Evolutionary conservation across 176 grass and related monocot species (phyloP), one percentile per base, ranked within the genome.

Genomic region (Zea luxurians): DNA sequence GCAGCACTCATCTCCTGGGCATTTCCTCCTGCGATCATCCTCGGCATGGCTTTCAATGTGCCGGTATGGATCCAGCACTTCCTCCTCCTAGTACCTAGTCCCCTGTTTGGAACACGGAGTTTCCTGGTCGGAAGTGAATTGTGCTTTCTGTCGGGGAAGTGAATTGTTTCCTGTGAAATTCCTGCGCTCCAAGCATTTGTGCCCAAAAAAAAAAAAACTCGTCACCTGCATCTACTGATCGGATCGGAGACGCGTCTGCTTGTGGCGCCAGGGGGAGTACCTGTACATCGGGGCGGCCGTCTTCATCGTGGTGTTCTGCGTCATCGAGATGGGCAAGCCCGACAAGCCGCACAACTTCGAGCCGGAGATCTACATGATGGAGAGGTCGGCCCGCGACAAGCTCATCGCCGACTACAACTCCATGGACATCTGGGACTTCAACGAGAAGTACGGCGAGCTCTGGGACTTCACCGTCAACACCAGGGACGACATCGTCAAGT

Each of bases 341-440:
- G 96, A 98, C 83, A 92, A 90, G 41, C 92, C 96, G 3, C 96
- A 98, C 78, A 94, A 98, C 83, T 98, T 98, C 20, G 96, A 98
- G 81, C 92, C 92, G 12, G 83, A 98, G 66, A 98, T 98, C 79
- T 98, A 98, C 83, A 81, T 90, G 83, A 98, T 95, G 92, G 92
- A 98, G 80, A 94, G 96, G 13, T 83, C 79, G 18, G 84, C 90
- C 21, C 78, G 96, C 0, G 92, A 95, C 81, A 98, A 98, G 89
- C 89, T 98, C 65, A 98, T 95, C n/a, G 85, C 85, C 0, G 95
- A 98, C 73, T 92, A 95, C 75, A 95, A 95, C 78, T 83, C 89
- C 50, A 95, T 98, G 92, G 96, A 98, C 71, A 98, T 98, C 76
- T 98, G 96, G 96, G 96, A 98, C 82, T 98, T 98, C 85, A 98